Percentiles rank a stretch among this genome's conserved stretches.
These are phyloP conservation scores for Trichomonascus vanleenenianus DNA, from an alignment of 805 yeast species.

Conservation along the genomic window DNA sequence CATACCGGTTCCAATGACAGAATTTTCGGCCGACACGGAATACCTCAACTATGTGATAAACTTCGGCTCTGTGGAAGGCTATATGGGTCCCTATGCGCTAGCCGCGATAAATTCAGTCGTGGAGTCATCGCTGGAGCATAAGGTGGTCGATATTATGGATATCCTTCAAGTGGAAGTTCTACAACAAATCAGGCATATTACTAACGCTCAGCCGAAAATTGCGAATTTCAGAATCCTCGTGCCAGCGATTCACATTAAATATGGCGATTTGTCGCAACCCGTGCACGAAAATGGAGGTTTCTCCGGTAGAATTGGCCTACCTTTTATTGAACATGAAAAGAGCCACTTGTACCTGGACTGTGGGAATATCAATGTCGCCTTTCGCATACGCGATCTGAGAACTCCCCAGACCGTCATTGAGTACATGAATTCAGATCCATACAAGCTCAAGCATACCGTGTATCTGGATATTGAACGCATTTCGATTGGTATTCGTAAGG, in stretches of 20 bases:
- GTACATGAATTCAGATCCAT: conserved; percentile 11
- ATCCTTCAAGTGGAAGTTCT: conserved; percentile 54
- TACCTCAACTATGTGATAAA: conserved; percentile 49
- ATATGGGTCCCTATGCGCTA: conserved; percentile 40
- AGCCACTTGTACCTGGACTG: conserved; percentile 16
- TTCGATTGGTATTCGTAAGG: conserved; percentile 18
- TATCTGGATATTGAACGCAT: conserved; percentile 17
- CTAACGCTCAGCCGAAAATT: conserved; percentile 31
- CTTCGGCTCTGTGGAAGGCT: conserved; percentile 43
- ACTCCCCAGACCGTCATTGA: conserved; percentile 12
- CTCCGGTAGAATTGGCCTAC: background rate
- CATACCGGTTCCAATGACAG: conserved; percentile 6
- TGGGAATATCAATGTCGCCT: conserved; percentile 12
- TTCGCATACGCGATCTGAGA: conserved; percentile 10
- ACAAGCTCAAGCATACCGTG: conserved; percentile 8
- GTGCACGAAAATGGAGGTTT: background rate
- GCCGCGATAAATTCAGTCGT: conserved; percentile 33
- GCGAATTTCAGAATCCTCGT: conserved; percentile 41
- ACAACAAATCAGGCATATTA: conserved; percentile 24
- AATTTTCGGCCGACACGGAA: conserved; percentile 35
- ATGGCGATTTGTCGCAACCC: conserved; percentile 27
- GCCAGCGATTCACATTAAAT: conserved; percentile 36
- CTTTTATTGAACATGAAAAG: conserved; percentile 2
- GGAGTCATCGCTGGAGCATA: conserved; percentile 30
- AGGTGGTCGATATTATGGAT: conserved; percentile 51